Evolutionary conservation across 495 filamentous ascomycete species (phyloP), one percentile per base, ranked within the genome.

Genomic region (Filosporella fistucella): DNA sequence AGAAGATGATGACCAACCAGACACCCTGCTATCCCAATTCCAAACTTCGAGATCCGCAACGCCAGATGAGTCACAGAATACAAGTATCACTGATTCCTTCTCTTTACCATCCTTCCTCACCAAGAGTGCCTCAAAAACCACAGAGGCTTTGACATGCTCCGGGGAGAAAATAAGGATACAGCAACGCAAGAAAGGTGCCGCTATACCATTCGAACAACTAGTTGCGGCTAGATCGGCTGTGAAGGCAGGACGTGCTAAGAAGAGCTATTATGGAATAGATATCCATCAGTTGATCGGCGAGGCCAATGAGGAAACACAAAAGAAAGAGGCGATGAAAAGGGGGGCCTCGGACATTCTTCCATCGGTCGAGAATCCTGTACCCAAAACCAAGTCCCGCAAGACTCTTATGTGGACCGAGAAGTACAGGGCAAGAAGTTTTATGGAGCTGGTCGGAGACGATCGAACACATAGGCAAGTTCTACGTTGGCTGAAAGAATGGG

Each of bases 401-500:
- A 73, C 72, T 1, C 59, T 79, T 45, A 73, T 88, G 63, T 95
- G 87, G 88, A 90, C 86, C 0, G 87, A 93, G 58, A 94, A 91
- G 56, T 95, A 98, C 61, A 84, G 93, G 16, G 91, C 93, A 25
- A 82, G 80, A 44, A 89, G 84, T 54, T 98, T 96, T 54, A 91
- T 88, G 41, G 93, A 97, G 51, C 72, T 98, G 0, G 82, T 94
- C 47, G 94, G 94, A 5, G 93, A 98, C 56, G 93, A 98, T 57
- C 77, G 91, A 37, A 96, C 91, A 11, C 91, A 97, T 66, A 81
- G 93, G 40, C 80, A 85, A 43, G 93, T 98, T 4, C 69, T 98
- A 29, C 82, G 85, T 43, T 98, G 93, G 93, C 68, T 98, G 26
- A 97, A 96, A 63, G 75, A 69, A 7, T 97, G 93, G 93, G 93